A percentile compares a stretch with the other conserved stretches of the same genome.
phyloP scores from a whole-genome alignment of 1,284 basidiomycete species.

The Cutaneotrichosporon arboriforme region DNA sequence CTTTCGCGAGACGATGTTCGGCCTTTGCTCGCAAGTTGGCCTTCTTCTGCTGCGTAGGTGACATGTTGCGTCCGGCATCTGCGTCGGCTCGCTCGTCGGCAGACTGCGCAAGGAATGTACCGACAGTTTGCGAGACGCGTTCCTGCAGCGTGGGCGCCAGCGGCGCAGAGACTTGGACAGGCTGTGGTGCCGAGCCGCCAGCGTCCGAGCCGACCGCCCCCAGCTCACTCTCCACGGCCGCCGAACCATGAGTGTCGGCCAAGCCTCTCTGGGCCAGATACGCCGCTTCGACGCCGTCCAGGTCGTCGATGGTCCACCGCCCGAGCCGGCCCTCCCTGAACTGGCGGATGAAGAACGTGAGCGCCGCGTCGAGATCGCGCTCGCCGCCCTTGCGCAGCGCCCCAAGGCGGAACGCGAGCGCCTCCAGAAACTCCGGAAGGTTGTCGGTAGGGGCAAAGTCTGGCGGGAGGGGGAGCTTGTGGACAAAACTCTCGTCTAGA shows the following conservation, averaged over 20 bases:
- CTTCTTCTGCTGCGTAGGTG: slow-evolving; percentile 17
- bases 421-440: slow-evolving; percentile 60
- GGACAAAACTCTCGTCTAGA: slow-evolving; percentile 54
- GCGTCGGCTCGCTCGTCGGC: slow-evolving; percentile 14
- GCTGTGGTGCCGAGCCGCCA: not conserved
- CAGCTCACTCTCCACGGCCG: slow-evolving; percentile 1
- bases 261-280: not conserved
- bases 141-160: not conserved
- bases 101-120: slow-evolving; percentile 3
- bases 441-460: slow-evolving; percentile 54
- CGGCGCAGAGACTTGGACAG: not conserved
- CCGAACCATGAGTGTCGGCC: no score
- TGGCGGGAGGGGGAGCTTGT: slow-evolving; percentile 53
- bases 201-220: slow-evolving; percentile 4
- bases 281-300: slow-evolving; percentile 26
- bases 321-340: slow-evolving; percentile 67
- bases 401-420: slow-evolving; percentile 67
- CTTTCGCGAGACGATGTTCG: slow-evolving; percentile 8
- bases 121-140: slow-evolving; percentile 6
- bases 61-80: slow-evolving; percentile 15
- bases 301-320: slow-evolving; percentile 51
- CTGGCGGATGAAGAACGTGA: slow-evolving; percentile 72
- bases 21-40: slow-evolving; percentile 7
- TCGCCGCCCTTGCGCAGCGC: slow-evolving; percentile 72
- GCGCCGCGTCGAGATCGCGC: slow-evolving; percentile 63